These are phyloP conservation scores for Lentinula sp. DNA, from an alignment of 768 basidiomycete genomes.

Conservation along the genomic window DNA sequence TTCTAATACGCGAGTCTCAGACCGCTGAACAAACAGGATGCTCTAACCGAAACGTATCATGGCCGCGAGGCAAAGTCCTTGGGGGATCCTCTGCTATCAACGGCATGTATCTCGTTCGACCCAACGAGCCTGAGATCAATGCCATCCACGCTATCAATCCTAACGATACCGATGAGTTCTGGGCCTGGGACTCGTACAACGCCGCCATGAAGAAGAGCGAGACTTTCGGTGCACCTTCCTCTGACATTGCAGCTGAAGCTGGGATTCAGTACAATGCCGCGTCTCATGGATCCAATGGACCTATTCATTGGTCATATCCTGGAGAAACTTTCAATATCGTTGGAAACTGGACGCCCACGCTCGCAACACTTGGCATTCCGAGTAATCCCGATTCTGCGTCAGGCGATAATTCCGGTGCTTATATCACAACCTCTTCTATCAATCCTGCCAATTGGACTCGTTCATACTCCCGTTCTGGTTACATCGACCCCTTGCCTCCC, in stretches of 20 bases:
- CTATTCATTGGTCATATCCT: constrained; percentile 22
- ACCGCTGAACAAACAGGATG: constrained; percentile 42
- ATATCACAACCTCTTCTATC: constrained; percentile 8
- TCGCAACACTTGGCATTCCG: constrained; percentile 27
- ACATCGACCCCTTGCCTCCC: constrained; percentile 56
- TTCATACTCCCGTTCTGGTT: constrained; percentile 49
- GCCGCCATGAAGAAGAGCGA: constrained; percentile 43
- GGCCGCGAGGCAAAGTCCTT: constrained; percentile 65
- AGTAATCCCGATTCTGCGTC: constrained; percentile 28
- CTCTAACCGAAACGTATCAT: constrained; percentile 35
- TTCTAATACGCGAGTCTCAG: neutral
- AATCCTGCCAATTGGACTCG: constrained; percentile 44
- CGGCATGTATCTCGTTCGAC: constrained; percentile 60
- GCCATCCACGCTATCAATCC: constrained; percentile 32
- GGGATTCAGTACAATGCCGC: constrained; percentile 34
- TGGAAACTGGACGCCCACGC: constrained; percentile 37
- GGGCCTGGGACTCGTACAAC: constrained; percentile 38
- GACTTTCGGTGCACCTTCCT: constrained; percentile 41
- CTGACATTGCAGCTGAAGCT: constrained; percentile 26
- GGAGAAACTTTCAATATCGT: constrained; percentile 27
- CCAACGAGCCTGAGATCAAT: constrained; percentile 40
- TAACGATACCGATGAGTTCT: constrained; percentile 23
- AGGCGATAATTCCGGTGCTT: constrained; percentile 28
- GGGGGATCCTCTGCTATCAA: constrained; percentile 69
- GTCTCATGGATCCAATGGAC: constrained; percentile 43